These are phyloP conservation scores for Macadamia integrifolia DNA, from an alignment of 164 flowering plant genomes.

Conservation along the genomic window DNA sequence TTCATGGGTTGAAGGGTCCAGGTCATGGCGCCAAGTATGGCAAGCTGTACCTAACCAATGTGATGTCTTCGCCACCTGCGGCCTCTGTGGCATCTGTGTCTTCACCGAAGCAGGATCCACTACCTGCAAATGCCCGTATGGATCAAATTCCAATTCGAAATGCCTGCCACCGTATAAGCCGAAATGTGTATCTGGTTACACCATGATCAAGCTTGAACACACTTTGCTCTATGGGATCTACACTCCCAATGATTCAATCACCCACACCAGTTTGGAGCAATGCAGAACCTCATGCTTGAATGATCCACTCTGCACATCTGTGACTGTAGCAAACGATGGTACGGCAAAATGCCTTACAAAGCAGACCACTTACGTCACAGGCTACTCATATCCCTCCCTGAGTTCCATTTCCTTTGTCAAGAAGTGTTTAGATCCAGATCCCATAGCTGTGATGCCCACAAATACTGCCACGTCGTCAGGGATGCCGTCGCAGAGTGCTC, in stretches of 20 bases:
- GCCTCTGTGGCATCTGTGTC: slow-evolving; percentile 38
- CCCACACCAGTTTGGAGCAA: slow-evolving; percentile 26
- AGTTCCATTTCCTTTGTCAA: slow-evolving; percentile 51
- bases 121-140: slow-evolving; percentile 49
- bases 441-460: slow-evolving; percentile 43
- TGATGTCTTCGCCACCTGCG: slow-evolving; percentile 68
- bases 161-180: slow-evolving; percentile 41
- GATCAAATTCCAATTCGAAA: slow-evolving; percentile 20
- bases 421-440: slow-evolving; percentile 66
- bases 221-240: slow-evolving; percentile 55
- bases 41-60: slow-evolving; percentile 76
- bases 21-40: slow-evolving; percentile 60
- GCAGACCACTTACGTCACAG: slow-evolving; percentile 44
- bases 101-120: slow-evolving; percentile 30
- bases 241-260: slow-evolving; percentile 47
- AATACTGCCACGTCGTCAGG: slow-evolving; percentile 12
- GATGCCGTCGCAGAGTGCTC: slow-evolving; percentile 7
- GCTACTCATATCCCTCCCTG: slow-evolving; percentile 43
- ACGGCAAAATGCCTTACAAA: slow-evolving; percentile 39
- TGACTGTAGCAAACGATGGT: slow-evolving; percentile 54
- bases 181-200: slow-evolving; percentile 32
- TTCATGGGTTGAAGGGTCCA: slow-evolving; percentile 45
- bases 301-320: slow-evolving; percentile 53
- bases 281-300: slow-evolving; percentile 43
- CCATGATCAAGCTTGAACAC: slow-evolving; percentile 34